phyloP scores from a whole-genome alignment of 2,329 filamentous ascomycete genomes.

The Trichoderma aggressivum region DNA sequence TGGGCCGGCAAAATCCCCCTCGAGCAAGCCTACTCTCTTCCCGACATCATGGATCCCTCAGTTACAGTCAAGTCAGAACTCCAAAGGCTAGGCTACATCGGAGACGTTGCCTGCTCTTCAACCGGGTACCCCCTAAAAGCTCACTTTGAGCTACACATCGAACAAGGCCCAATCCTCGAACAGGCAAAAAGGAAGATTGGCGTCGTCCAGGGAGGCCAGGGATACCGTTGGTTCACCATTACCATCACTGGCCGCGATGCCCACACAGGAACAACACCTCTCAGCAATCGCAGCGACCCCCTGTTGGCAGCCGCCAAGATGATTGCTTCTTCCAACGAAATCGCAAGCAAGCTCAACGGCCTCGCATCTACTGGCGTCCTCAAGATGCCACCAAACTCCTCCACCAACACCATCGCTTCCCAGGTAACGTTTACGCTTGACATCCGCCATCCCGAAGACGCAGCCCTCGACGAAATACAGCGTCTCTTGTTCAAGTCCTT shows the following conservation, averaged over 20 bases:
- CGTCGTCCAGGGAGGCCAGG: constrained; percentile 34
- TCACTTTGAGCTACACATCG: constrained; percentile 82
- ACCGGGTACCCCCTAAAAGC: constrained; percentile 60
- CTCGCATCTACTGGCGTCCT: constrained; percentile 33
- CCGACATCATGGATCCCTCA: constrained; percentile 47
- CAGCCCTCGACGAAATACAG: constrained; percentile 47
- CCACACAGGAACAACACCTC: constrained; percentile 33
- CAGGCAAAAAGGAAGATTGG: constrained; percentile 28
- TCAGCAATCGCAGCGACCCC: constrained; percentile 33
- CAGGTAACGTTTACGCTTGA: constrained; percentile 63
- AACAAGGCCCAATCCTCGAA: constrained; percentile 66
- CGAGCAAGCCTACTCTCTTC: constrained; percentile 58
- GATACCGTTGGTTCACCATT: constrained; percentile 33
- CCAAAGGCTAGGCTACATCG: constrained; percentile 59
- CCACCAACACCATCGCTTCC: constrained; percentile 68
- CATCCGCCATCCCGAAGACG: constrained; percentile 56
- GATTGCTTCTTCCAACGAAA: constrained; percentile 31
- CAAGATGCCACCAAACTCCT: constrained; percentile 52
- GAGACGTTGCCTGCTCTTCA: constrained; percentile 18
- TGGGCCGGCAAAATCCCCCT: constrained; percentile 68
- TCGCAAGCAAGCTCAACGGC: too few species aligned
- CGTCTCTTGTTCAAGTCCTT: constrained; percentile 26
- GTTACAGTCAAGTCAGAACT: constrained; percentile 47
- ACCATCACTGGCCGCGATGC: constrained; percentile 30
- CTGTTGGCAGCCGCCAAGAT: constrained; percentile 35